phyloP scores from a whole-genome alignment of 1,139 yeast species.

The Candida buenavistaensis region DNA sequence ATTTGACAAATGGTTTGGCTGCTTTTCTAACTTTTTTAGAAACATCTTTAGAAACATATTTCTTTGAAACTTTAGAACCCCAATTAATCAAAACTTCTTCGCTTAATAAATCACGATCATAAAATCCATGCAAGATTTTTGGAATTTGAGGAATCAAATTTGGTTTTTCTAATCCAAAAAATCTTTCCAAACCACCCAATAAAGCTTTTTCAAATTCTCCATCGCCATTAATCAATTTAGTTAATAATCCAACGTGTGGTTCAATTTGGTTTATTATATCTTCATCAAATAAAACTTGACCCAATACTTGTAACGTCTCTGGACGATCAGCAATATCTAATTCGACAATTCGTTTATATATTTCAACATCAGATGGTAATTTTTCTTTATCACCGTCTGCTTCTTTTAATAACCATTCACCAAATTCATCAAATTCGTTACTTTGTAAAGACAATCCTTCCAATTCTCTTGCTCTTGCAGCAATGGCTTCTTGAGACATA shows the following conservation, averaged over 20 bases:
- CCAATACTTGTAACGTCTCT: conserved; percentile 86
- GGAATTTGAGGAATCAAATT: conserved; percentile 75
- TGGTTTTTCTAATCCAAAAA: conserved; percentile 80
- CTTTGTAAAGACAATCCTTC: conserved; percentile 57
- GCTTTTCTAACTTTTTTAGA: conserved; percentile 95
- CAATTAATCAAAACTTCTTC: conserved; percentile 81
- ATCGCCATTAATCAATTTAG: conserved; percentile 66
- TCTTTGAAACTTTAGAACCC: conserved; percentile 92
- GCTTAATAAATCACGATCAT: conserved; percentile 78
- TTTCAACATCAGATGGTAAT: conserved; percentile 82
- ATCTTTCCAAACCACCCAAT: conserved; percentile 94
- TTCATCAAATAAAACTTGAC: conserved; percentile 85
- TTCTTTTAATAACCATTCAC: conserved; percentile 77
- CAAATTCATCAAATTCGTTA: conserved; percentile 67
- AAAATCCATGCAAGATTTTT: conserved; percentile 75
- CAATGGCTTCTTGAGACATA: conserved; percentile 95
- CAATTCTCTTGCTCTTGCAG: conserved; percentile 85
- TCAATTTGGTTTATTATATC: conserved; percentile 71
- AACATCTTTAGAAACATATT: conserved; percentile 88
- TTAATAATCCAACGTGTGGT: conserved; percentile 78
- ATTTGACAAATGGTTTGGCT: conserved; percentile 90
- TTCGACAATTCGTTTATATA: conserved; percentile 85
- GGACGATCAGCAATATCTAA: conserved; percentile 71
- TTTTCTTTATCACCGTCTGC: conserved; percentile 55
- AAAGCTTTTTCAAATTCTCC: conserved; percentile 80